Base-by-base conservation (phyloP, 441 rosid genomes). In the Corymbia calophylla region DNA sequence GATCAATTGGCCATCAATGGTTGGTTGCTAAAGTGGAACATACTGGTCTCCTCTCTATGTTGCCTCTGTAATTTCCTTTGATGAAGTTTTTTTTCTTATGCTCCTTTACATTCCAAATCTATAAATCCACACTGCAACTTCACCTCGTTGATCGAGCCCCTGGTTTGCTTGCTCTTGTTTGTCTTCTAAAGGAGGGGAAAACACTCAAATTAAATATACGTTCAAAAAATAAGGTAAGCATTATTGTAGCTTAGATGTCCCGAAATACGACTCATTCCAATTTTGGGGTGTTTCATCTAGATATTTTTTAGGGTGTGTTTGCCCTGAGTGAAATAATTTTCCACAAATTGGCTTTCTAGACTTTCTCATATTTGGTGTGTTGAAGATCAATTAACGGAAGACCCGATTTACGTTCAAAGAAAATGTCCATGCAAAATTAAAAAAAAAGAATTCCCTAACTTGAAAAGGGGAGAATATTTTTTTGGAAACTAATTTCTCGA, bases 341-440 rank as follows among this genome's bases (percentile, higher is more conserved):
- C 39, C 25, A 27, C 7, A 27, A 58, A 11, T 60, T 60, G 66
- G 0, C 25, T 58, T 58, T 11, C n/a, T 58, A 25, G n/a, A 58
- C 2, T 58, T 25, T 60, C 31, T 0, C 2, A 0, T 27, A n/a
- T 7, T 60, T 27, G 16, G 2, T 60, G 10, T 60, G 11, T 60
- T 60, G 15, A 60, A 27, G 0, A 60, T 27, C 6, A 60, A 60
- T 60, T 27, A 60, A 60, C 25, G 66, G 1, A 60, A 25, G 25
- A 60, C n/a, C 1, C 1, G 25, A 10, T 60, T 60, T 25, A 60
- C 12, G 66, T 60, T 60, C 39, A 1, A 60, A 60, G 31, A 5
- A 60, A 60, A 60, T 60, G 25, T 5, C 15, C 31, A 60, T 60
- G 66, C 66, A 60, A 58, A 58, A 14, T 25, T 25, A 58, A 29